Evolutionary conservation across 495 filamentous ascomycete genomes (phyloP).

Genomic region (Daldinia loculata): DNA sequence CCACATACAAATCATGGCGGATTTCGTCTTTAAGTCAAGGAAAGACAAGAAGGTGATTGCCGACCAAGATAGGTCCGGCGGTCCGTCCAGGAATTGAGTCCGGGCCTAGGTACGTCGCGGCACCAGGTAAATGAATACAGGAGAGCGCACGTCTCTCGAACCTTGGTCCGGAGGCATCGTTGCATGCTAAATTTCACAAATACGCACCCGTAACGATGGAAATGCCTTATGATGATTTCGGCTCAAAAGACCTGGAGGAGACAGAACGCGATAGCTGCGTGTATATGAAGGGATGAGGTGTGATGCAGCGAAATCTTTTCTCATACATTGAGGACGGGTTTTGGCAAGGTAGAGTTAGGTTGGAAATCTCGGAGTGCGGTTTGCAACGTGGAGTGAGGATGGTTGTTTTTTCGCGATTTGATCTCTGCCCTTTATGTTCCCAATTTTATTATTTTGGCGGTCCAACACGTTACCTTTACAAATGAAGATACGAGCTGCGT

Average conservation of each 20-base stretch:
- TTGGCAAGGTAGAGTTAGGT: conserved; percentile 29
- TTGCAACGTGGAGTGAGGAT: conserved; percentile 25
- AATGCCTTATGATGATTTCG: conserved; percentile 8
- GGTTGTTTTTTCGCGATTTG: conserved; percentile 28
- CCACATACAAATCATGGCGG: conserved; percentile 89
- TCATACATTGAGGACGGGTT: conserved; percentile 39
- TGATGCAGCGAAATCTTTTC: conserved; percentile 39
- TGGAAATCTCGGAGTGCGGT: conserved; percentile 36
- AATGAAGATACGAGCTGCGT: conserved; percentile 5
- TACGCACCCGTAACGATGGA: conserved; percentile 7
- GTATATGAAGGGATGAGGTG: conserved; percentile 40
- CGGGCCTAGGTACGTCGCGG: not conserved
- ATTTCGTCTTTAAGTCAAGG: conserved; percentile 86
- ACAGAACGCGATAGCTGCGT: conserved; percentile 8
- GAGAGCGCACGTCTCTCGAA: not conserved
- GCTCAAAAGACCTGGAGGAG: conserved; percentile 1
- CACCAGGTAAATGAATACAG: conserved; percentile 1
- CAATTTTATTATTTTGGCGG: conserved; percentile 28
- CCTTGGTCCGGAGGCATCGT: not conserved
- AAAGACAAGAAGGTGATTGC: conserved; percentile 80
- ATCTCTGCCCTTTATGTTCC: conserved; percentile 20
- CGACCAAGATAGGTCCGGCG: conserved; percentile 60
- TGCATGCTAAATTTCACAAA: not conserved
- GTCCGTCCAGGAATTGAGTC: conserved; percentile 34
- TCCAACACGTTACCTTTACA: conserved; percentile 20